Evolutionary conservation across 768 basidiomycete genomes (phyloP), one percentile per base, ranked within the genome.

Genomic region (Mycena vitilis): DNA sequence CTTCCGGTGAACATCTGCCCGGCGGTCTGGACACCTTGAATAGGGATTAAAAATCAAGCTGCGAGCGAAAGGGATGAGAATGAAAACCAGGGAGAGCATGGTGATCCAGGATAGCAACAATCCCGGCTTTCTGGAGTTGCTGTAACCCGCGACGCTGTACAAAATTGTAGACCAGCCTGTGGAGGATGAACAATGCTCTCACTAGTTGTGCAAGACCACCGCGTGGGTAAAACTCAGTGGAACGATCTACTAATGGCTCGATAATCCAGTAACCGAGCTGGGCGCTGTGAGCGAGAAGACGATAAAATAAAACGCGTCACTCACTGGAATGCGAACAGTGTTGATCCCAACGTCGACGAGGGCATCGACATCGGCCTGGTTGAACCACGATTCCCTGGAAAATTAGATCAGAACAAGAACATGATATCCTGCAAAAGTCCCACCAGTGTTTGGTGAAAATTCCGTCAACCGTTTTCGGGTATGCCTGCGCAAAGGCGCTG

Each of bases 251-350:
- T 10, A 95, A 80, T 4, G 82, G 83, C 74, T 95, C 93, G 10
- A 95, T 80, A 54, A 94, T 89, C 93, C 93, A 95, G 75, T 91
- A 95, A 0, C 93, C 93, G 47, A 94, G 86, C 92, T 93, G 47
- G 5, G 44, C 54, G 40, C 2, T 51, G 0, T 44, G 34, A 55
- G 34, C 55, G 65, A 55, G 23, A 56, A 45, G n/a, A n/a, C n/a
- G n/a, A n/a, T 12, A 8, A 63, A 57, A 12, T 34, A 13, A 36
- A 30, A 42, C 30, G 20, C 6, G 51, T 7, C 22, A 73, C 89
- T 66, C 71, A 92, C 92, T 0, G 93, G 93, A 71, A 94, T 82
- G 38, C 93, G 88, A 68, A 92, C 90, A 20, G 91, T 91, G 73
- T 95, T 94, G 70, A 94, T 88, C 5, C 90, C 90, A 2, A 82